Base-by-base conservation (phyloP, 1,139 yeast genomes). In the Saccharomyces hybrid region DNA sequence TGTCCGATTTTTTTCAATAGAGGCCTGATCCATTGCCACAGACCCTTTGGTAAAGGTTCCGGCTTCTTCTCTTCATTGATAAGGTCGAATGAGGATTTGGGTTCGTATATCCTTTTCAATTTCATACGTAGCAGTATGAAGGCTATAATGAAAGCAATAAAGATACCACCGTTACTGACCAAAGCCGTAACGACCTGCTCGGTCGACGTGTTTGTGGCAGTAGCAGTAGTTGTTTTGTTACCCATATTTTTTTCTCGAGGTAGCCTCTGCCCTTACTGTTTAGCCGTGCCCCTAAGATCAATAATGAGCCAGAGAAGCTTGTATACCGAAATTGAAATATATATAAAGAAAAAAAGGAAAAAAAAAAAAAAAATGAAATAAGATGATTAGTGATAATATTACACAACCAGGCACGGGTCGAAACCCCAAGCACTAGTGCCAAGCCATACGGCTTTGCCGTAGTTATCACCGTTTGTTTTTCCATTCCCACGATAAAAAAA, bases 111-210 rank as follows among this genome's bases (percentile, higher is more conserved):
- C 59, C 90, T 74, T 59, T 75, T 76, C 65, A 80, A 78, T 60
- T 75, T 81, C 53, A 80, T 70, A 60, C 88, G 76, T 44, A 84
- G 72, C 0, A 81, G 42, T 19, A 84, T 57, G 62, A 86, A 86
- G 24, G 80, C 70, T 0, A 71, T 58, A n/a, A 83, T 64, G 60
- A 85, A 85, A 3, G 73, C 68, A 2, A 79, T 78, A 64, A 82
- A 83, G 16, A 84, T 67, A 16, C 76, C 72, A 59, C 80, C 73
- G 69, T 85, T 84, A 52, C 83, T 73, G 50, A 79, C 74, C 60
- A 86, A 71, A 1, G 89, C 70, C 26, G 89, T 74, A 50, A 84
- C 73, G 54, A 86, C 87, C 49, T 87, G 80, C 56, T 84, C 82
- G 6, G 87, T 82, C 4, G 88, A 82, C 1, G 86, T 75, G 34